phyloP scores from a whole-genome alignment of 1,139 yeast species.

The Pichia sp. region DNA sequence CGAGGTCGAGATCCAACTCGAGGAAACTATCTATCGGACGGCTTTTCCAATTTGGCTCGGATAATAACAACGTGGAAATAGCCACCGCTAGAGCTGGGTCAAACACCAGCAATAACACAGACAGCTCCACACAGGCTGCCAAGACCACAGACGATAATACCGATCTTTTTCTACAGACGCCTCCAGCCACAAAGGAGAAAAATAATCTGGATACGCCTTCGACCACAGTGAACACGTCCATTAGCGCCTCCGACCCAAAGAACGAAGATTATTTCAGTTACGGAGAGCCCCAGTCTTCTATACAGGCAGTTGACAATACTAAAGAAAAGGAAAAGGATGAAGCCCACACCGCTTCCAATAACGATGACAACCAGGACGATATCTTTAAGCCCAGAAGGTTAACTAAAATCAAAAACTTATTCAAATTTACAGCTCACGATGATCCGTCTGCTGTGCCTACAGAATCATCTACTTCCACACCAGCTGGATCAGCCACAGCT shows the following conservation, averaged over 20 bases:
- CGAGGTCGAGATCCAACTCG: conserved; percentile 32
- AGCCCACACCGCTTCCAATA: not conserved
- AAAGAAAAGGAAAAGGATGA: not conserved
- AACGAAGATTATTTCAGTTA: conserved; percentile 4
- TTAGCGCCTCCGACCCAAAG: not conserved
- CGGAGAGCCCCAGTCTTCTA: not conserved
- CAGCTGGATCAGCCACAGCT: not conserved
- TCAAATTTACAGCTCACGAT: conserved; percentile 17
- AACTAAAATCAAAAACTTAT: conserved; percentile 29
- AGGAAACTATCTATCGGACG: conserved; percentile 30
- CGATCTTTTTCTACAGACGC: conserved; percentile 20
- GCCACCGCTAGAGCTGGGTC: conserved; percentile 7
- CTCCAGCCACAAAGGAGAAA: conserved; percentile 19
- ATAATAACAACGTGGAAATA: conserved; percentile 9
- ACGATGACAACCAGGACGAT: conserved; percentile 19
- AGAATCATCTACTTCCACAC: not conserved
- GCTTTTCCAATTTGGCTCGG: conserved; percentile 29
- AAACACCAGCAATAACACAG: conserved; percentile 4
- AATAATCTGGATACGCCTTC: conserved; percentile 12
- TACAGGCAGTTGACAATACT: not conserved
- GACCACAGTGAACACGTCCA: conserved; percentile 1
- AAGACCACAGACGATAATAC: conserved; percentile 10
- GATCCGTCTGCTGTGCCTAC: not conserved
- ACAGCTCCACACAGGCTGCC: conserved; percentile 2
- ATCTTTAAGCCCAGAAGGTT: conserved; percentile 21